Percentiles rank a stretch among this genome's conserved stretches.
Conservation (phyloP, 768 basidiomycete species). For the Amanita phalloides region DNA sequence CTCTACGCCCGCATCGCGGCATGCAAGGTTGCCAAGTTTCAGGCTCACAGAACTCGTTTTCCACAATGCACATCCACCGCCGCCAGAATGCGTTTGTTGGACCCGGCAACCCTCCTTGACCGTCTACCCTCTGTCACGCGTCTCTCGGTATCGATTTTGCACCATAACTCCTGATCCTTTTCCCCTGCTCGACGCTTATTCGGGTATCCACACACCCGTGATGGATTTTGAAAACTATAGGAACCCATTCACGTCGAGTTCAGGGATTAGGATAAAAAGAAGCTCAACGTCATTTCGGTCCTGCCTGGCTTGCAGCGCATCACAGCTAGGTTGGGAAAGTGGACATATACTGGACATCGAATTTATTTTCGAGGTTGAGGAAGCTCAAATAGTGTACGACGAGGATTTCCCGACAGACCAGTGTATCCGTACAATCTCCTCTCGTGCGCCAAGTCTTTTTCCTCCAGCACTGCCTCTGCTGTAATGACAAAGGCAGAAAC, state of each 20-base stretch:
- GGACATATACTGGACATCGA: constrained; percentile 33
- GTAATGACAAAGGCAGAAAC: no score
- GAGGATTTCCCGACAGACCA: constrained; percentile 17
- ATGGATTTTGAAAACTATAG: constrained; percentile 7
- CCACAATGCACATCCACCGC: constrained; percentile 23
- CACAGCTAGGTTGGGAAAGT: constrained; percentile 15
- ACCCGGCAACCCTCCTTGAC: constrained; percentile 10
- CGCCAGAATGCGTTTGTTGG: constrained; percentile 9
- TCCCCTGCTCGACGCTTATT: constrained; percentile 9
- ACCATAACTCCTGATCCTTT: constrained; percentile 8
- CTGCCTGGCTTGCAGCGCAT: constrained; percentile 16
- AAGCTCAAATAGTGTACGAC: constrained; percentile 29
- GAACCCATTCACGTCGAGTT: constrained; percentile 11
- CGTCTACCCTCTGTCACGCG: constrained; percentile 7
- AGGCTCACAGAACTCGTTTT: constrained; percentile 27
- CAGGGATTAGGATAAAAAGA: constrained; percentile 11
- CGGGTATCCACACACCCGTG: constrained; percentile 10
- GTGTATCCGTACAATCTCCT: no score
- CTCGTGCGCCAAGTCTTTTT: no score
- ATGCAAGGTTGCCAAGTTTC: background rate
- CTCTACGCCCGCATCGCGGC: background rate
- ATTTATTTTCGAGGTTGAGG: constrained; percentile 24
- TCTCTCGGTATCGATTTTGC: constrained; percentile 9
- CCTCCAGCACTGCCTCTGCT: no score
- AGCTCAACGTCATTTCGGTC: constrained; percentile 8